Evolutionary conservation across 1,284 basidiomycete species (phyloP), one percentile per base, ranked within the genome.

Genomic region (Coniferiporia sulphurascens): DNA sequence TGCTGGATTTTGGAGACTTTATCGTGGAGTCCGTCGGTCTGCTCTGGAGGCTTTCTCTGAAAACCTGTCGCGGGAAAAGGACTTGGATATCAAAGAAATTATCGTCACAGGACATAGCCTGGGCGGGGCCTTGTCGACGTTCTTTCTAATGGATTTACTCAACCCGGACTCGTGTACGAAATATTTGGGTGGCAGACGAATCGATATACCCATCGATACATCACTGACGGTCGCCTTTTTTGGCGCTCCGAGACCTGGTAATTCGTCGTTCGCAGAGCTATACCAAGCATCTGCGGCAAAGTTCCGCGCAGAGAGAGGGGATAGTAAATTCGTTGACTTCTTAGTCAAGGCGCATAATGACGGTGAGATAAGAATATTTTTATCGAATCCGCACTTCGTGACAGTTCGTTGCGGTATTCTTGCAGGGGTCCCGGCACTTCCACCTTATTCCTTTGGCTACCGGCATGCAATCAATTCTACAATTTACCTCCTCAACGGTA

Each of bases 341-440:
- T 74, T 74, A 46, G 73, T 83, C 19, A 82, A 80, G 67, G 79
- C 72, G 2, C 79, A 78, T 62, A 83, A 82, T 62, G 81, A 84
- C 66, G 82, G 81, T 79, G 61, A 52, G 52, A 46, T 7, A 15
- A 15, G 15, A 41, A 3, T 41, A 3, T 41, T 41, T 41, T 41
- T 15, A 41, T 41, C 9, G 27, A 13, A 17, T 19, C 22, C 51
- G 38, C 41, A 48, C 21, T 5, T 44, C 38, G 13, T n/a, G 32
- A 50, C 6, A 27, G 13, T 34, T 27, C 13, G 27, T 27, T 27
- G 27, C 27, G 27, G 27, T 27, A 27, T 27, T 27, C 27, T 27
- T 27, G 27, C 17, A 83, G 82, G 82, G 58, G 80, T 82, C 12
- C 79, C 79, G 44, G 69, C 79, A 5, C 69, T 85, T 13, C 82